phyloP scores from a whole-genome alignment of 2,329 filamentous ascomycete species.

The Hymenoscyphus fraxineus region DNA sequence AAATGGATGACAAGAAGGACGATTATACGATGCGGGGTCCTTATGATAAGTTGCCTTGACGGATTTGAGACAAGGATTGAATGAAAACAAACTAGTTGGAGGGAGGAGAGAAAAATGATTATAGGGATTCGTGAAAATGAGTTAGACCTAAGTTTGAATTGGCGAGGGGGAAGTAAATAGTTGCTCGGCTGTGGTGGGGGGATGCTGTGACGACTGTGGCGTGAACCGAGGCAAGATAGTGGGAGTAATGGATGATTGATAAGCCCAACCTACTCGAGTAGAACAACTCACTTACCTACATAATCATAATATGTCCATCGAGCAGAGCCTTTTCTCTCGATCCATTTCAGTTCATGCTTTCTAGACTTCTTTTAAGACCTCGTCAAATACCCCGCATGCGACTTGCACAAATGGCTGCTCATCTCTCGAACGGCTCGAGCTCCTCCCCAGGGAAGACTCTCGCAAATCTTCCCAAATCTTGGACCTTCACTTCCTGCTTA shows the following conservation, averaged over 20 bases:
- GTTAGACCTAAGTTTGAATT: no score
- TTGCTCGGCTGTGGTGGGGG: no score
- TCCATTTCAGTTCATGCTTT: conserved; percentile 29
- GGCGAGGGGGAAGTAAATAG: no score
- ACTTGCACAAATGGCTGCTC: conserved; percentile 44
- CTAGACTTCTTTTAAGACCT: conserved; percentile 25
- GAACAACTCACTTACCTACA: neutral
- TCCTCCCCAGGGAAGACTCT: conserved; percentile 36
- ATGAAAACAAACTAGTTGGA: neutral
- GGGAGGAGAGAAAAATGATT: no score
- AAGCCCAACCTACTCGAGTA: neutral
- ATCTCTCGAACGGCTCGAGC: conserved; percentile 34
- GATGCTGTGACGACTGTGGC: no score
- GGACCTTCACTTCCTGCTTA: conserved; percentile 62
- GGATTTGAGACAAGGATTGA: neutral
- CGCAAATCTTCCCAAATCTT: conserved; percentile 59
- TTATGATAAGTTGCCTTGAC: neutral
- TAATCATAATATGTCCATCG: neutral
- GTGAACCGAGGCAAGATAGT: no score
- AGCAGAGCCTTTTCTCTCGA: neutral
- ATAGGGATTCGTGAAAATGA: no score
- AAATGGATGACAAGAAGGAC: neutral
- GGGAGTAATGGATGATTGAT: no score
- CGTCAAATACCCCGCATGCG: conserved; percentile 34
- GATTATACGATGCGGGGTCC: neutral